Percentiles rank a stretch among this genome's conserved stretches.
Evolutionary conservation across 805 yeast genomes (phyloP).

Genomic region (Wickerhamomyces queroliae): DNA sequence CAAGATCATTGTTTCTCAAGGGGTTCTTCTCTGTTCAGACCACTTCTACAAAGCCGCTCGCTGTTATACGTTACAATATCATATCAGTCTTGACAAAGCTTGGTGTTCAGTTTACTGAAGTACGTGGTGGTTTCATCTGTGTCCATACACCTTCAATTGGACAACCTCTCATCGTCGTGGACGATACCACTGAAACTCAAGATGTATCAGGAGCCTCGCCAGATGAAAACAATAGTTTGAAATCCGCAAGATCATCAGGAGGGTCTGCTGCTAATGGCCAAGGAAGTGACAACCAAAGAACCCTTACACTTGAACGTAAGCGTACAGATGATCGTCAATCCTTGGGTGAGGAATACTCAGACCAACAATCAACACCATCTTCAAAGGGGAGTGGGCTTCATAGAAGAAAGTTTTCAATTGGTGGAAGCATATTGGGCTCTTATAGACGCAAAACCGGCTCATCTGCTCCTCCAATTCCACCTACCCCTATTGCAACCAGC

Average conservation of each 20-base stretch:
- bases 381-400: conserved; percentile 31
- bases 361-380: conserved; percentile 16
- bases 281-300: conserved; percentile 1
- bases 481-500: conserved; percentile 47
- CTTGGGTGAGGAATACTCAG: conserved; percentile 14
- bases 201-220: background rate
- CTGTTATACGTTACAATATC: conserved; percentile 80
- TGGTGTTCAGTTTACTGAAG: conserved; percentile 81
- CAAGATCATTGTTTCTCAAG: conserved; percentile 83
- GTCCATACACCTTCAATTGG: conserved; percentile 50
- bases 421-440: conserved; percentile 44
- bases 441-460: conserved; percentile 38
- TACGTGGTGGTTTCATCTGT: conserved; percentile 91
- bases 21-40: conserved; percentile 95
- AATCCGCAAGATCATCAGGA: conserved; percentile 10
- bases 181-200: background rate
- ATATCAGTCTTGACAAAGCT: conserved; percentile 69
- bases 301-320: conserved; percentile 5
- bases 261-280: conserved; percentile 9
- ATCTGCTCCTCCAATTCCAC: conserved; percentile 37
- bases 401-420: conserved; percentile 59
- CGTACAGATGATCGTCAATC: conserved; percentile 8
- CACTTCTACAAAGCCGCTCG: conserved; percentile 87
- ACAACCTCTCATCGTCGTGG: conserved; percentile 1
- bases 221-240: conserved; percentile 3